phyloP scores from a whole-genome alignment of 768 basidiomycete genomes.

The Paxillus ammoniavirescens region DNA sequence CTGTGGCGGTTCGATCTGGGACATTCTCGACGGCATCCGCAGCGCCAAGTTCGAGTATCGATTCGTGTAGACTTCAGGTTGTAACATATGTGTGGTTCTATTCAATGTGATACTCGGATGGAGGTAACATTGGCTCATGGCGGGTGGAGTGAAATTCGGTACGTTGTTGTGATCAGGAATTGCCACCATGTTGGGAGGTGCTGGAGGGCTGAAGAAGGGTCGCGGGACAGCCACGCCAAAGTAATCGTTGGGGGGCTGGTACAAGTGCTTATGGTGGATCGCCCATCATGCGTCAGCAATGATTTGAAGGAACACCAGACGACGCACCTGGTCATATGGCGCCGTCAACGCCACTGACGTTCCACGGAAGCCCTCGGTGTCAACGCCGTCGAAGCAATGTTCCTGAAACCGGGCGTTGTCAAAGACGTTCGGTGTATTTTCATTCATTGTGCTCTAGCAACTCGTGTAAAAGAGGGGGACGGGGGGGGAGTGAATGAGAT shows the following conservation, averaged over 20 bases:
- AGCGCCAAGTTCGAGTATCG: neutral
- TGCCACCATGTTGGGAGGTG: neutral
- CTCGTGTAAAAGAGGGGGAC: too few species aligned
- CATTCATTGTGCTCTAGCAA: too few species aligned
- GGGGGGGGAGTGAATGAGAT: too few species aligned
- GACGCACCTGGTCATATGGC: neutral
- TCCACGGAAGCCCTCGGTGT: neutral
- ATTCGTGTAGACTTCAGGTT: neutral
- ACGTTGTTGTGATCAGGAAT: neutral
- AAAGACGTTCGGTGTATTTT: too few species aligned
- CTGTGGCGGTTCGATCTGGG: neutral
- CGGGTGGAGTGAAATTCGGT: neutral
- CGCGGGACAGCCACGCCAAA: neutral
- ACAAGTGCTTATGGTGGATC: neutral
- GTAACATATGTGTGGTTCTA: neutral
- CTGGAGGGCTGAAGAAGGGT: neutral
- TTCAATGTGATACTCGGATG: neutral
- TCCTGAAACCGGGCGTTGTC: too few species aligned
- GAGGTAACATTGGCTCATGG: neutral
- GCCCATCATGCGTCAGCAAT: neutral
- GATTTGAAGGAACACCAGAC: neutral
- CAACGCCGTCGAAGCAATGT: too few species aligned
- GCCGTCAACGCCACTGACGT: neutral
- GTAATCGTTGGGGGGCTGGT: neutral
- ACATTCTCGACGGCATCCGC: neutral